Base-by-base conservation (phyloP, 768 basidiomycete species). In the Dentipellis fragilis region DNA sequence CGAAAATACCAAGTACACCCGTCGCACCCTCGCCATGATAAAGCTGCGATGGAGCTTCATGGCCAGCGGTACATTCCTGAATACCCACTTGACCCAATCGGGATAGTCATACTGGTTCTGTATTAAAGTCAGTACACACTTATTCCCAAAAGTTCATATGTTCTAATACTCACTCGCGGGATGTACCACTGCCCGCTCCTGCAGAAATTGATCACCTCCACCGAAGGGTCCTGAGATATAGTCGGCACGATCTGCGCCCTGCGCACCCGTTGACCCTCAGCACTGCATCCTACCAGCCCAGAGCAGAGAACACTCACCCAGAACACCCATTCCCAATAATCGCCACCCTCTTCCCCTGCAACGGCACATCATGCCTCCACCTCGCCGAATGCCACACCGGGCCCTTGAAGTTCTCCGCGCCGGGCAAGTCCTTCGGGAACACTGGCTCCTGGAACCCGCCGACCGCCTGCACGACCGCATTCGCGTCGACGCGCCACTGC, bases 261-360 rank as follows among this genome's bases (percentile, higher is more conserved):
- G 54, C 21, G 65, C 36, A 57, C 48, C 51, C 46, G 39, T 40
- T 34, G n/a, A 50, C 47, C 52, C 47, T 47, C 49, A 54, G 51
- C 50, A 39, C 55, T 10, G 11, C 12, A 4, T 19, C 5, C 16
- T 17, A 29, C n/a, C 3, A 22, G 3, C 40, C 10, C 3, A 40
- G 21, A 10, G 23, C 49, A 54, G 45, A 56, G 56, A 61, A 59
- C 22, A 59, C 58, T 22, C 47, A 81, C 75, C 75, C 81, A 42
- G 79, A 80, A 58, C 77, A 82, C 3, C 81, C 83, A 62, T 83
- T 83, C 39, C 83, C 83, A 62, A 84, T 77, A 12, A 85, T 77
- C 1, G 78, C 82, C 7, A 86, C 74, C 23, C 72, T 69, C 66
- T 81, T 82, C 1, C 75, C 76, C 56, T 68, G 68, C 54, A 84